phyloP scores from a whole-genome alignment of 2,329 filamentous ascomycete genomes.

The Aspergillus proliferans region DNA sequence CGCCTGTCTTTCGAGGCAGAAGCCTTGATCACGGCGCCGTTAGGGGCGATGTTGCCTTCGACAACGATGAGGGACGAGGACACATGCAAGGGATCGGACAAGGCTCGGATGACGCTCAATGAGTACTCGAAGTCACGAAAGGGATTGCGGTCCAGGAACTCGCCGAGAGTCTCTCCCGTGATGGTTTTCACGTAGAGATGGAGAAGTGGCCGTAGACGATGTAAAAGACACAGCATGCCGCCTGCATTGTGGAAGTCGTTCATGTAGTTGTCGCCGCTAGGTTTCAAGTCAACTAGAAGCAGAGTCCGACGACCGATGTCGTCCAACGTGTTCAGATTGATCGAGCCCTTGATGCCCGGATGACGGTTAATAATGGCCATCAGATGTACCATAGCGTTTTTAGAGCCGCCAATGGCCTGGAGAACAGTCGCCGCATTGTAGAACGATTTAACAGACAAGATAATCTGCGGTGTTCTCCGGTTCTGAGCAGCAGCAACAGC shows the following conservation, averaged over 20 bases:
- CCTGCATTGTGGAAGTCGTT: slow-evolving; percentile 51
- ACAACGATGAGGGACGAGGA: slow-evolving; percentile 42
- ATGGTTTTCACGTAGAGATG: slow-evolving; percentile 43
- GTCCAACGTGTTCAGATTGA: slow-evolving; percentile 44
- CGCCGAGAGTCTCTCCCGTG: slow-evolving; percentile 43
- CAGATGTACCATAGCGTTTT: slow-evolving; percentile 51
- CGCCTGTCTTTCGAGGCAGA: slow-evolving; percentile 44
- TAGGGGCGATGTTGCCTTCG: slow-evolving; percentile 43
- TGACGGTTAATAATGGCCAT: slow-evolving; percentile 50
- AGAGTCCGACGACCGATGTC: slow-evolving; percentile 44
- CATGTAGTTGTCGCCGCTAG: slow-evolving; percentile 50
- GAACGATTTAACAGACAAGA: slow-evolving; percentile 44
- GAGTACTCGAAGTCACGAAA: slow-evolving; percentile 40
- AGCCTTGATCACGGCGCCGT: slow-evolving; percentile 47
- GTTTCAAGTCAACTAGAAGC: slow-evolving; percentile 47
- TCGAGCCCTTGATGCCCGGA: slow-evolving; percentile 39
- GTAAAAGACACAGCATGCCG: slow-evolving; percentile 45
- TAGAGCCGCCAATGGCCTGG: slow-evolving; percentile 51
- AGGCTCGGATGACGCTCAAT: slow-evolving; percentile 39
- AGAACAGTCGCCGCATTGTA: slow-evolving; percentile 49
- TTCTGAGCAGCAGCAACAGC: slow-evolving; percentile 40
- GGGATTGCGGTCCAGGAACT: slow-evolving; percentile 38
- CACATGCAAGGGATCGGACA: slow-evolving; percentile 42
- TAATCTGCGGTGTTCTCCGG: slow-evolving; percentile 37
- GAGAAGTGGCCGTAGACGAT: slow-evolving; percentile 42